Evolutionary conservation across 83 land plant genomes (phyloP).

Genomic region (Isoetes engelmannii): DNA sequence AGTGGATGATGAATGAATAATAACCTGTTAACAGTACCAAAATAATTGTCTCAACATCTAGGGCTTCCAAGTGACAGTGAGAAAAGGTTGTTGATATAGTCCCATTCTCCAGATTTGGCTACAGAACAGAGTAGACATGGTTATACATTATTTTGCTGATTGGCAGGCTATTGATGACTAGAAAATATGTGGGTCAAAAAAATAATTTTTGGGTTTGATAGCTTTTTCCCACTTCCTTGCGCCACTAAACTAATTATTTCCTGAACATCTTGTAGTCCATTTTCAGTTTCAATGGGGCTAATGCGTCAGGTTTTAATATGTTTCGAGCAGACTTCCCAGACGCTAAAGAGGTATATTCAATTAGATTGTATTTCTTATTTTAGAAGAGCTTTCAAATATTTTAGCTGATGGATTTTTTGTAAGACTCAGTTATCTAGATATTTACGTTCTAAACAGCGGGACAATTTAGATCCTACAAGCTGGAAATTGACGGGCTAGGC

Average conservation of each 20-base stretch:
- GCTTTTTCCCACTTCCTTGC: not conserved
- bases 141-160: too few relatives aligned
- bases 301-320: conserved; percentile 69
- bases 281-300: conserved; percentile 95
- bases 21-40: too few relatives aligned
- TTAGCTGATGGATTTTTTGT: too few relatives aligned
- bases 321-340: conserved; percentile 80
- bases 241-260: not conserved
- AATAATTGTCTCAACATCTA: too few relatives aligned
- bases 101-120: too few relatives aligned
- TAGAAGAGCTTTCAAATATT: too few relatives aligned
- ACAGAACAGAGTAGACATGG: too few relatives aligned
- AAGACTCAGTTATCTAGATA: not conserved
- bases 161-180: too few relatives aligned
- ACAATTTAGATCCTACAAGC: not conserved
- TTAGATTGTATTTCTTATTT: not conserved
- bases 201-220: not conserved
- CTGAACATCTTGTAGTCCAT: conserved; percentile 62
- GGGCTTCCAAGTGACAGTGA: too few relatives aligned
- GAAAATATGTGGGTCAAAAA: not conserved
- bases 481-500: too few relatives aligned
- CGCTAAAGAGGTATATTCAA: conserved; percentile 59
- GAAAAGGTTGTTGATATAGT: too few relatives aligned
- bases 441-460: not conserved
- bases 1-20: too few relatives aligned